Base-by-base conservation (phyloP, 164 flowering plant genomes). In the Vitis rotundifolia region DNA sequence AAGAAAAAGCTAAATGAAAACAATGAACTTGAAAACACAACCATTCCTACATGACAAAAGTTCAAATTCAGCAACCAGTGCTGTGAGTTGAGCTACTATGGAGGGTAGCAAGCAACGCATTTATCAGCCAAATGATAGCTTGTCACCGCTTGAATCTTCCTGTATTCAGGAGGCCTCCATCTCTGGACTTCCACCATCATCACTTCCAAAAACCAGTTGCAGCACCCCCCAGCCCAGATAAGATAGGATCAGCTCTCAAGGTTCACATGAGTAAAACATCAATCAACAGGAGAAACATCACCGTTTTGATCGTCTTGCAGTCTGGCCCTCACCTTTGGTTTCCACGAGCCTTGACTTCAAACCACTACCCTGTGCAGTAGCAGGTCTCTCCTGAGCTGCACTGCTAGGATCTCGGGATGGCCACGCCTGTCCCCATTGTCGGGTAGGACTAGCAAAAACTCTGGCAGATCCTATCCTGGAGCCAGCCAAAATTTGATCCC, bases 401-500 rank as follows among this genome's bases (percentile, higher is more conserved):
- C 63, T 74, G 51, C 67, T 62, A 9, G 69, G 70, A 55, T 91
- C 93, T 64, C 87, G 70, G 10, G 83, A 75, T 58, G 86, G 80
- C 78, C 83, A 75, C 1, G 72, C 71, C 31, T 84, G 81, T 54
- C 76, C 83, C 82, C 78, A 76, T 62, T 82, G 87, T 70, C 86
- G 74, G 2, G 82, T 76, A 3, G 89, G 87, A 73, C 95, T 84
- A 8, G 78, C 70, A 70, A 69, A 78, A 49, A 75, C 83, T 70
- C 77, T 76, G 12, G 79, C 57, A 10, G 83, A 60, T 29, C 83
- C 88, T 15, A 77, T 50, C 80, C 75, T 82, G 2, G 89, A 77
- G 66, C 80, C 78, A 18, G 89, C 73, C 66, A 90, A 52, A n/a
- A 79, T 66, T 1, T 80, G 87, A 66, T 91, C 92, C 72, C 82